phyloP scores from a whole-genome alignment of 129 eudicot species.

The Flaveria ramosissima region DNA sequence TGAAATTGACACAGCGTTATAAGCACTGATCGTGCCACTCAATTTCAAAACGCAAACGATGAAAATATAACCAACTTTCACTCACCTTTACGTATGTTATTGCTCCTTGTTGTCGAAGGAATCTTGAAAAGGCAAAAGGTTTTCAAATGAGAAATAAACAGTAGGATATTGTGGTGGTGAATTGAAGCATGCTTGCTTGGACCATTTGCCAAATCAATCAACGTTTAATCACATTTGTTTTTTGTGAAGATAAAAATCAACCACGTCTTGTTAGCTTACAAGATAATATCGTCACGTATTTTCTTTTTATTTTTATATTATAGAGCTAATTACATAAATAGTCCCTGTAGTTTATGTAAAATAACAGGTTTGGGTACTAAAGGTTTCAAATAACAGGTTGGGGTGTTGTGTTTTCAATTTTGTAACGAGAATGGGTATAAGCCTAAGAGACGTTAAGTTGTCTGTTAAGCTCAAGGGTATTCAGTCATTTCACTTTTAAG shows the following conservation, averaged over 20 bases:
- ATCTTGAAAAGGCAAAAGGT: conserved; percentile 25
- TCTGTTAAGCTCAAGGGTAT: too few species aligned
- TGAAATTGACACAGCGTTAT: background rate
- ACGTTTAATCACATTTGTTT: conserved; percentile 17
- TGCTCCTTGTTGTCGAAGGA: conserved; percentile 22
- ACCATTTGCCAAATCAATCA: conserved; percentile 20
- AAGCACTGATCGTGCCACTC: background rate
- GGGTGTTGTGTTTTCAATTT: too few species aligned
- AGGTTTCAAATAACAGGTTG: rapidly evolving
- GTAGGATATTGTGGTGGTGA: conserved; percentile 28
- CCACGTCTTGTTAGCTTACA: conserved; percentile 31
- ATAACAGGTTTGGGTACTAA: too few species aligned
- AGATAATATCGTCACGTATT: background rate
- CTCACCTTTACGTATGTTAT: background rate
- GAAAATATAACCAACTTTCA: background rate
- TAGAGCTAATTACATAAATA: background rate
- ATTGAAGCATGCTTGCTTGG: conserved; percentile 34
- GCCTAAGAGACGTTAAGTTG: rapidly evolving
- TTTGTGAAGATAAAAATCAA: conserved; percentile 21
- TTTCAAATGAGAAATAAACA: conserved; percentile 2
- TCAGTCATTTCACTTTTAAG: too few species aligned
- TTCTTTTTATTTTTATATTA: background rate
- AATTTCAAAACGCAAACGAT: background rate
- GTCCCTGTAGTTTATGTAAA: too few species aligned
- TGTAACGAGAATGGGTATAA: too few species aligned